These are phyloP conservation scores for Halophytophthora batemanensis DNA, from an alignment of 352 stramenopile species.

Conservation along the genomic window DNA sequence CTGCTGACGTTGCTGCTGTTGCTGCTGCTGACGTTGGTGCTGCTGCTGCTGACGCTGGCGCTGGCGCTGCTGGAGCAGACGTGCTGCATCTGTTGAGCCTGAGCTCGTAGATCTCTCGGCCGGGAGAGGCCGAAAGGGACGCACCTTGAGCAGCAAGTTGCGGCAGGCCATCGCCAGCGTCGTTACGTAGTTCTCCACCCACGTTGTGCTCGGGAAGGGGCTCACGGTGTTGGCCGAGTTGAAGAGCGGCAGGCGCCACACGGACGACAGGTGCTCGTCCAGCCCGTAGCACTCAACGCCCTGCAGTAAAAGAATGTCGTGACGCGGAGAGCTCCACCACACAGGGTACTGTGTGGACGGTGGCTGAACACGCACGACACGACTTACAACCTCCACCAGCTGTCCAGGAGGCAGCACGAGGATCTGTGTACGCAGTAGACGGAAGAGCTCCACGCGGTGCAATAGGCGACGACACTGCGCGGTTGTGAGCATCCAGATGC, in stretches of 20 bases:
- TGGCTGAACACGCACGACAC: slow-evolving; percentile 37
- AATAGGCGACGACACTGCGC: slow-evolving; percentile 62
- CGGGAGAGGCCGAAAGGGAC: slow-evolving; percentile 5
- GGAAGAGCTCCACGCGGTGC: slow-evolving; percentile 81
- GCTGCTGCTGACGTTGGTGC: not conserved
- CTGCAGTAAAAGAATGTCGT: slow-evolving; percentile 81
- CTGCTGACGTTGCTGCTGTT: not conserved
- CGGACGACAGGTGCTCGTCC: slow-evolving; percentile 56
- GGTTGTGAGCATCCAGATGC: slow-evolving; percentile 54
- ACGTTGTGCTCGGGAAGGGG: slow-evolving; percentile 55
- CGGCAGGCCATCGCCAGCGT: slow-evolving; percentile 33
- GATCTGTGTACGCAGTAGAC: slow-evolving; percentile 64
- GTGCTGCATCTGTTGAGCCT: slow-evolving; percentile 7
- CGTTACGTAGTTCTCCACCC: slow-evolving; percentile 78
- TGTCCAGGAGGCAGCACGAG: slow-evolving; percentile 58
- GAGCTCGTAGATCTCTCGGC: slow-evolving; percentile 1
- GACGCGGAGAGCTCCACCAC: slow-evolving; percentile 75
- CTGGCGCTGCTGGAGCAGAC: not conserved
- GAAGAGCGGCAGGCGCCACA: slow-evolving; percentile 75
- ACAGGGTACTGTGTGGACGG: slow-evolving; percentile 39
- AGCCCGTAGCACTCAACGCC: slow-evolving; percentile 81
- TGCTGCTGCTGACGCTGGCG: not conserved
- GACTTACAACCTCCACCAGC: slow-evolving; percentile 56
- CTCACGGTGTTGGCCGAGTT: slow-evolving; percentile 30
- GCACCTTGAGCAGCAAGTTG: slow-evolving; percentile 29